phyloP scores from a whole-genome alignment of 1,284 basidiomycete genomes.

The Agaricales sp. region DNA sequence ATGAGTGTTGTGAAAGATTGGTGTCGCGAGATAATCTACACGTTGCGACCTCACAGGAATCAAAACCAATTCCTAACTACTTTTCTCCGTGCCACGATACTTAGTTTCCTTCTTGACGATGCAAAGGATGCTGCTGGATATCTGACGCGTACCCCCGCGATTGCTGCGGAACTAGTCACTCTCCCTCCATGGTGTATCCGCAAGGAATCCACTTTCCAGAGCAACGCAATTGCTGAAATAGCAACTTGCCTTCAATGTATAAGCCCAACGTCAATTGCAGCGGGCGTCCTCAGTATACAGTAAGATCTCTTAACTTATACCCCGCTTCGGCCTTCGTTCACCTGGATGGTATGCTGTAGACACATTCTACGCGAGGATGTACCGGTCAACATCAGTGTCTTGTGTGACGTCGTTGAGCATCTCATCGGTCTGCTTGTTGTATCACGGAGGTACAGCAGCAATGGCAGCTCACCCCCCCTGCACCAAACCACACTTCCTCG shows the following conservation, averaged over 20 bases:
- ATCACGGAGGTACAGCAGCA: conserved; percentile 17
- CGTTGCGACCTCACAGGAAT: background rate
- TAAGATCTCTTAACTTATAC: conserved; percentile 9
- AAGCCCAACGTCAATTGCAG: conserved; percentile 19
- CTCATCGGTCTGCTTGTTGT: conserved; percentile 25
- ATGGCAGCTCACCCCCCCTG: conserved; percentile 16
- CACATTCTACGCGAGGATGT: conserved; percentile 25
- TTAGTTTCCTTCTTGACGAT: background rate
- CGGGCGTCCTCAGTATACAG: conserved; percentile 13
- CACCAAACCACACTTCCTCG: conserved; percentile 37
- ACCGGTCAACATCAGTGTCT: conserved; percentile 26
- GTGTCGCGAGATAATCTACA: background rate
- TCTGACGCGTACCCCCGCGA: background rate
- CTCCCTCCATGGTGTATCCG: background rate
- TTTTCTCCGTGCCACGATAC: background rate
- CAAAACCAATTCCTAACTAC: background rate
- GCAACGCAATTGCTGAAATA: conserved; percentile 25
- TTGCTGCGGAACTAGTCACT: background rate
- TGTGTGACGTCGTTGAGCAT: conserved; percentile 37
- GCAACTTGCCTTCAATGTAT: conserved; percentile 30
- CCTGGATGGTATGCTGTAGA: no score
- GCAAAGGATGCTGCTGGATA: background rate
- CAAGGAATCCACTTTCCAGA: no score
- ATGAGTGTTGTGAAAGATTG: background rate
- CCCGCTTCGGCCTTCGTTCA: background rate